Evolutionary conservation across 2,329 filamentous ascomycete genomes (phyloP).

Genomic region (Ophiocordyceps sinensis): DNA sequence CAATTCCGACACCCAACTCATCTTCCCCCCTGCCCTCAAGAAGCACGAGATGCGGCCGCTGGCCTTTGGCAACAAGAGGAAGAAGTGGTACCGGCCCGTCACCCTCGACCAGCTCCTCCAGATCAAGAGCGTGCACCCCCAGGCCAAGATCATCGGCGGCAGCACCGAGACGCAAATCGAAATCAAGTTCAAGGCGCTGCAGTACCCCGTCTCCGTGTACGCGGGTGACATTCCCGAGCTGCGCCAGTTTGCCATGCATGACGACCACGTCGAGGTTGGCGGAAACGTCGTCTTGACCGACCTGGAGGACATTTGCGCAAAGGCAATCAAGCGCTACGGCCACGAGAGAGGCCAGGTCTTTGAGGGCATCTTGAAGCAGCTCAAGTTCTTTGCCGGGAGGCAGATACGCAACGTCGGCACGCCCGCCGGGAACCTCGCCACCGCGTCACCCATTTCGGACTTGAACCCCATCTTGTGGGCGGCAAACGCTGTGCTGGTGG

Average conservation of each 20-base stretch:
- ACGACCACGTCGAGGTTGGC: conserved; percentile 78
- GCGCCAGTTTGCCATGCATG: conserved; percentile 63
- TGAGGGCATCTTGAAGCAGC: conserved; percentile 80
- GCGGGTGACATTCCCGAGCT: conserved; percentile 89
- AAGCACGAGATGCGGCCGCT: conserved; percentile 73
- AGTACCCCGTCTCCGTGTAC: conserved; percentile 80
- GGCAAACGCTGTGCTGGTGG: conserved; percentile 66
- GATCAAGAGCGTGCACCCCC: conserved; percentile 75
- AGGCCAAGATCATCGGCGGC: conserved; percentile 87
- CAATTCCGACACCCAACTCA: conserved; percentile 83
- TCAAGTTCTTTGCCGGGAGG: conserved; percentile 85
- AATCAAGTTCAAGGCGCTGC: conserved; percentile 91
- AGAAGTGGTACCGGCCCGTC: conserved; percentile 84
- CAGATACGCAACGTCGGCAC: conserved; percentile 98
- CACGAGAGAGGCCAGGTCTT: conserved; percentile 61
- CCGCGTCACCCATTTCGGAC: conserved; percentile 91
- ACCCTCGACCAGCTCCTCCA: conserved; percentile 78
- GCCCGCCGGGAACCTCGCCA: conserved; percentile 84
- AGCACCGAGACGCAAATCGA: conserved; percentile 98
- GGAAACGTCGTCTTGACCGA: conserved; percentile 90
- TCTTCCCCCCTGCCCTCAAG: conserved; percentile 76
- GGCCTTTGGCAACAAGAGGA: conserved; percentile 85
- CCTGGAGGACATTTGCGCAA: conserved; percentile 67
- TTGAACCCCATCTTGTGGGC: conserved; percentile 89
- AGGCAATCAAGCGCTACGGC: conserved; percentile 71